Evolutionary conservation across 2,329 filamentous ascomycete species (phyloP).

Genomic region (Fusarium oligoseptatum): DNA sequence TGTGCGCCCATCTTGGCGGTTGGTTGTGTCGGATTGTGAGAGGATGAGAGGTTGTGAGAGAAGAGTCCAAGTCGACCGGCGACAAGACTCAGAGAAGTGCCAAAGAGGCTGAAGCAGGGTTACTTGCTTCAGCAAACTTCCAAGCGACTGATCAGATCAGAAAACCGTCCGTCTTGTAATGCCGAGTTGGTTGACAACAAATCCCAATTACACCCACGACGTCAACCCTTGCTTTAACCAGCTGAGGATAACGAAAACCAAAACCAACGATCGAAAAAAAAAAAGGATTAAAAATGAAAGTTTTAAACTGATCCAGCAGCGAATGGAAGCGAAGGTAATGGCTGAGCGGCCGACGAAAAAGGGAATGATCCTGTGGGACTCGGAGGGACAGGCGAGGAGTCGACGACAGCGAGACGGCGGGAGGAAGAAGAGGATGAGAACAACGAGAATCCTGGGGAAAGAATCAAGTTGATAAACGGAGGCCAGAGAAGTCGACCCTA

Average conservation of each 20-base stretch:
- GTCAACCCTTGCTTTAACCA: background rate
- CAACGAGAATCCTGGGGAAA: constrained; percentile 23
- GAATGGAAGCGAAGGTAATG: constrained; percentile 44
- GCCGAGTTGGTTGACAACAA: constrained; percentile 1
- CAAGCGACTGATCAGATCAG: background rate
- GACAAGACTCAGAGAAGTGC: constrained; percentile 32
- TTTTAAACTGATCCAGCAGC: constrained; percentile 73
- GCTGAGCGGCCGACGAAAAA: constrained; percentile 28
- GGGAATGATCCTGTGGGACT: constrained; percentile 26
- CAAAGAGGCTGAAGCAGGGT: constrained; percentile 1
- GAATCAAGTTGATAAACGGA: constrained; percentile 40
- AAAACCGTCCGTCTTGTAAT: background rate
- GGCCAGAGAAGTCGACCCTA: constrained; percentile 2
- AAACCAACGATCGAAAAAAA: constrained; percentile 32
- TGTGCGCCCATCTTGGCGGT: constrained; percentile 54
- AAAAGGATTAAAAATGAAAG: constrained; percentile 48
- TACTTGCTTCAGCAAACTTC: background rate
- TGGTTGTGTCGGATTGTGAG: constrained; percentile 24
- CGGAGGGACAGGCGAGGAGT: constrained; percentile 13
- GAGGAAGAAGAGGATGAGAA: constrained; percentile 30
- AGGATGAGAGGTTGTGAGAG: background rate
- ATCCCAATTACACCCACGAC: constrained; percentile 1
- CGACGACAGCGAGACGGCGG: constrained; percentile 40
- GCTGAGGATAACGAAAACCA: constrained; percentile 12
- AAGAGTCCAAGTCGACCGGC: constrained; percentile 36